Evolutionary conservation across 2,329 filamentous ascomycete species (phyloP).

Genomic region (Aureobasidium sp.): DNA sequence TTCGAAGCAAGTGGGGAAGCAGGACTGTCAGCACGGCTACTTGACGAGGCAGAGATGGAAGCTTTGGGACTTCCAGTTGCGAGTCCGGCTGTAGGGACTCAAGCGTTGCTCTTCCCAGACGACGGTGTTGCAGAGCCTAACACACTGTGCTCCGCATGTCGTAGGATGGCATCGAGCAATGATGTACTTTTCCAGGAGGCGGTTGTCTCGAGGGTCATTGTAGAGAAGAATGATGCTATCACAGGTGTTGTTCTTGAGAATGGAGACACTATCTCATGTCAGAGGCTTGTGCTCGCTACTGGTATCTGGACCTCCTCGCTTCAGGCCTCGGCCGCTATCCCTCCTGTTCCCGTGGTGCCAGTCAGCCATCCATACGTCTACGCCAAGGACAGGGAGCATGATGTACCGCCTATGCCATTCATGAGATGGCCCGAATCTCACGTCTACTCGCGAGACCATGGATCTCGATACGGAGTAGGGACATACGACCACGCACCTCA

Average conservation of each 20-base stretch:
- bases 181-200: not conserved
- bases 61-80: not conserved
- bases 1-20: not conserved
- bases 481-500: constrained; percentile 28
- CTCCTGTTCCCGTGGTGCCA: constrained; percentile 27
- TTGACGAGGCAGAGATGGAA: not conserved
- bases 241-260: not conserved
- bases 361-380: constrained; percentile 32
- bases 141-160: constrained; percentile 5
- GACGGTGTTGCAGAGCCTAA: constrained; percentile 15
- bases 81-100: not conserved
- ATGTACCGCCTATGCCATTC: constrained; percentile 19
- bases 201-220: not conserved
- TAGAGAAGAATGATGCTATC: not conserved
- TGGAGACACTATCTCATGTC: not conserved
- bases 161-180: not conserved
- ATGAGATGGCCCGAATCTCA: constrained; percentile 31
- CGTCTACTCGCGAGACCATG: constrained; percentile 30
- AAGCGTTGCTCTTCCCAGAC: constrained; percentile 11
- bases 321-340: constrained; percentile 9
- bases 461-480: constrained; percentile 27
- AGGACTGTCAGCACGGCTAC: not conserved
- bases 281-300: constrained; percentile 8
- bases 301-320: constrained; percentile 26
- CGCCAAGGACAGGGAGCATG: constrained; percentile 16